These are phyloP conservation scores for Coprinopsis sp. DNA, from an alignment of 768 basidiomycete species.

Conservation along the genomic window DNA sequence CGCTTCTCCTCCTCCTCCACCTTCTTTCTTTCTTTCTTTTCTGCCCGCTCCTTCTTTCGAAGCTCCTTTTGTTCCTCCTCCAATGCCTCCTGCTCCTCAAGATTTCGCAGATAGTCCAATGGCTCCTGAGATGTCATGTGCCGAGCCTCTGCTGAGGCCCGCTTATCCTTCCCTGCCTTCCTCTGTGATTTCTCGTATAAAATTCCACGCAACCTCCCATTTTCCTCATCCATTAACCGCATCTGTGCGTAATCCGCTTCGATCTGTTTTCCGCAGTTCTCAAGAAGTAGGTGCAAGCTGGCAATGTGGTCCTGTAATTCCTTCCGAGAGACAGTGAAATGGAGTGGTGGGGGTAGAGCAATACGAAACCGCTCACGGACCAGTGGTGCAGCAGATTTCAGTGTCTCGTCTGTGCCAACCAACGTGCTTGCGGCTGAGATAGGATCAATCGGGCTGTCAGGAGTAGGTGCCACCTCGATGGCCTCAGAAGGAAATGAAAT, in stretches of 20 bases:
- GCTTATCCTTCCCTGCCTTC: not conserved
- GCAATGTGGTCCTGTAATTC: not conserved
- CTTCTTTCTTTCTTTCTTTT: not conserved
- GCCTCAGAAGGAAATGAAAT: not conserved
- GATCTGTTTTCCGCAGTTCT: not conserved
- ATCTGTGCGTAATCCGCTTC: not conserved
- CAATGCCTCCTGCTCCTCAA: not conserved
- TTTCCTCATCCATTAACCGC: not conserved
- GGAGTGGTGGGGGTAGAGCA: not conserved
- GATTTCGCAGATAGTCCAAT: not conserved
- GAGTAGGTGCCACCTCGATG: not conserved
- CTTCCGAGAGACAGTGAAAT: not conserved
- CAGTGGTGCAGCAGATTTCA: no score
- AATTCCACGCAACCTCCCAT: not conserved
- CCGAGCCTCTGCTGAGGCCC: not conserved
- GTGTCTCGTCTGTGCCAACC: no score
- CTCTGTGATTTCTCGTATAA: not conserved
- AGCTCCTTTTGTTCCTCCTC: not conserved
- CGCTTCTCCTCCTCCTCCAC: not conserved
- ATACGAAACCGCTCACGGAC: no score
- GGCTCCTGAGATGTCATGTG: not conserved
- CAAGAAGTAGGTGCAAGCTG: not conserved
- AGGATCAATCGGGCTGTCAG: not conserved
- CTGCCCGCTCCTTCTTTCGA: not conserved
- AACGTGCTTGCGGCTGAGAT: no score